These are phyloP conservation scores for Jaltomata sinuosa DNA, from an alignment of 257 asterid genomes.

Conservation along the genomic window DNA sequence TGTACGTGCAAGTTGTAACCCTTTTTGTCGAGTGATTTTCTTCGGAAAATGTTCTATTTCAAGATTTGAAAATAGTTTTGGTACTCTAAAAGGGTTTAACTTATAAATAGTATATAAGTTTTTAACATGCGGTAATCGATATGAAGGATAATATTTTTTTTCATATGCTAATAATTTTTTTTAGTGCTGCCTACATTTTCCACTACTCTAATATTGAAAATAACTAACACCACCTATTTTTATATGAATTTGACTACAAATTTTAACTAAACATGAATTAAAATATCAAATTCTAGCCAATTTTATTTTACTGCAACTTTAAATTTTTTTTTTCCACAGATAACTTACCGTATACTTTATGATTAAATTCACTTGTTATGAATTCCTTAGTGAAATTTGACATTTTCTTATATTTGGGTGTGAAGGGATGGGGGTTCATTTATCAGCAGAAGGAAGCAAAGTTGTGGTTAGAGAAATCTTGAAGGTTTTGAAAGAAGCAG, in stretches of 20 bases:
- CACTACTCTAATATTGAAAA: background rate
- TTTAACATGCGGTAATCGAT: too few species aligned
- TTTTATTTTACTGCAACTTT: background rate
- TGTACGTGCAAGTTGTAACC: too few species aligned
- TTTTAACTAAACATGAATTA: background rate
- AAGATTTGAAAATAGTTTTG: too few species aligned
- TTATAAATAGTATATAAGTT: too few species aligned
- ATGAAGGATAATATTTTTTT: background rate
- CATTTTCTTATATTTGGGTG: background rate
- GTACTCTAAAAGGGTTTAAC: too few species aligned
- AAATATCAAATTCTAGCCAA: too few species aligned
- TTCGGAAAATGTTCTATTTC: too few species aligned
- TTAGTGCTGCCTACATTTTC: too few species aligned
- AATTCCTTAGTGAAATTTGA: background rate
- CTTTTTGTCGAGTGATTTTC: too few species aligned
- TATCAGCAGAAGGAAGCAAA: conserved; percentile 41
- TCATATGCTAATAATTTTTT: too few species aligned
- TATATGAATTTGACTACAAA: background rate
- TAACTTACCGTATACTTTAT: background rate
- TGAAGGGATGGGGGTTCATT: conserved; percentile 63
- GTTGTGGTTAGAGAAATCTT: conserved; percentile 48
- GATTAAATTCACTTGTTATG: background rate
- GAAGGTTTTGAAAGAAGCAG: conserved; percentile 40
- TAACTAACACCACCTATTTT: too few species aligned
- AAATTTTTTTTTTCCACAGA: too few species aligned